Evolutionary conservation across 192 early-diverging fungal species (phyloP).

Genomic region (Entomortierella lignicola): DNA sequence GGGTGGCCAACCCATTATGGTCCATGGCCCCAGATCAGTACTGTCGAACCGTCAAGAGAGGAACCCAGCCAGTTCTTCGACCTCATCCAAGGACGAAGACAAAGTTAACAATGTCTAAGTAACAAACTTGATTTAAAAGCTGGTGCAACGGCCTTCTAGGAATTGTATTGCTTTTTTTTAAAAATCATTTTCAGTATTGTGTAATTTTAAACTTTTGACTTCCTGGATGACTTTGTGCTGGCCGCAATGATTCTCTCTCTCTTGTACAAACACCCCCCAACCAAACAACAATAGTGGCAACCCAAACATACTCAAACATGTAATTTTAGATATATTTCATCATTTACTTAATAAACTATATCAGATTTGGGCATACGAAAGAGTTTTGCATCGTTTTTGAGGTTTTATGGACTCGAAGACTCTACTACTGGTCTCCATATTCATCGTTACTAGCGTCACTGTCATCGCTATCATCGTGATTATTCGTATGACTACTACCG

Average conservation of each 20-base stretch:
- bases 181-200: no score
- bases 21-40: constrained; percentile 58
- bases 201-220: neutral
- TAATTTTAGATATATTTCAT: constrained; percentile 1
- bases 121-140: neutral
- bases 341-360: neutral
- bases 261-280: constrained; percentile 24
- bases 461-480: neutral
- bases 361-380: no score
- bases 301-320: neutral
- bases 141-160: no score
- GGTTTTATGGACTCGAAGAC: no score
- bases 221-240: neutral
- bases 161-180: no score
- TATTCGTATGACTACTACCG: no score
- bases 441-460: constrained; percentile 1
- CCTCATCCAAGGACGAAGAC: constrained; percentile 5
- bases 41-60: constrained; percentile 40
- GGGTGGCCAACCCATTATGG: constrained; percentile 43
- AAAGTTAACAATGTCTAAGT: constrained; percentile 10
- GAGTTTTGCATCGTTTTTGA: no score
- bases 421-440: no score
- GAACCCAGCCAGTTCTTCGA: neutral
- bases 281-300: constrained; percentile 30
- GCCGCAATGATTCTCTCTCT: neutral